phyloP scores from a whole-genome alignment of 495 filamentous ascomycete genomes.

The Astrocystis sublimbata region DNA sequence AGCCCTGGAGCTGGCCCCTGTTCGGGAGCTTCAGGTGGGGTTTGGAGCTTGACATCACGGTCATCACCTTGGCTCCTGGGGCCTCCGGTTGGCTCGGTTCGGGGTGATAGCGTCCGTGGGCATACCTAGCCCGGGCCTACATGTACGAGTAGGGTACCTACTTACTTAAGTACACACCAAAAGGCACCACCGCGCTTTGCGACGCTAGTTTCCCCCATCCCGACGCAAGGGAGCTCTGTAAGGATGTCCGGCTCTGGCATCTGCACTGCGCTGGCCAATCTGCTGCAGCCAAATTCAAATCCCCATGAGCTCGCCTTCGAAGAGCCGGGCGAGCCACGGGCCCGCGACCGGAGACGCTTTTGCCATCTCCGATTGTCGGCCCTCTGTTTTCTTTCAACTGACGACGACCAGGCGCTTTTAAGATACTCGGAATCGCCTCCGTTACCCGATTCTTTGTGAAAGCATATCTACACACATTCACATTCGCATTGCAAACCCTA shows the following conservation, averaged over 20 bases:
- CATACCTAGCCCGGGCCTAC: too few relatives aligned
- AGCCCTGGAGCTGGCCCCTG: too few relatives aligned
- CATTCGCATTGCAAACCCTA: neutral
- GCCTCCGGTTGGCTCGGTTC: slow-evolving; percentile 1
- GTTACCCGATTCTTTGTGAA: neutral
- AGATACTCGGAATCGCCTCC: neutral
- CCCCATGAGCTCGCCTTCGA: neutral
- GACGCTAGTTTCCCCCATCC: slow-evolving; percentile 4
- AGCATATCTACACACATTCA: neutral
- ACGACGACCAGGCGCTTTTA: neutral
- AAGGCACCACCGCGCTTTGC: neutral
- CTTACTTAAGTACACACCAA: neutral
- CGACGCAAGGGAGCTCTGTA: neutral
- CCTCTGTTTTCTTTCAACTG: neutral
- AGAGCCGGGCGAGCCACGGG: neutral
- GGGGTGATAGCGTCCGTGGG: neutral
- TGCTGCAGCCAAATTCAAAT: slow-evolving; percentile 11
- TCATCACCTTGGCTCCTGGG: slow-evolving; percentile 3
- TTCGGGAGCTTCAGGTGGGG: neutral
- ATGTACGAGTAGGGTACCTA: neutral
- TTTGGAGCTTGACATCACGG: slow-evolving; percentile 16
- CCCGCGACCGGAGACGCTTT: slow-evolving; percentile 19
- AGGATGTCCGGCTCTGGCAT: too few relatives aligned
- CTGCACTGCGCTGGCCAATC: slow-evolving; percentile 13
- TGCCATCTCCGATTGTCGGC: slow-evolving; percentile 23